Conservation (phyloP, 768 basidiomycete species). For the Podaxis sp. region DNA sequence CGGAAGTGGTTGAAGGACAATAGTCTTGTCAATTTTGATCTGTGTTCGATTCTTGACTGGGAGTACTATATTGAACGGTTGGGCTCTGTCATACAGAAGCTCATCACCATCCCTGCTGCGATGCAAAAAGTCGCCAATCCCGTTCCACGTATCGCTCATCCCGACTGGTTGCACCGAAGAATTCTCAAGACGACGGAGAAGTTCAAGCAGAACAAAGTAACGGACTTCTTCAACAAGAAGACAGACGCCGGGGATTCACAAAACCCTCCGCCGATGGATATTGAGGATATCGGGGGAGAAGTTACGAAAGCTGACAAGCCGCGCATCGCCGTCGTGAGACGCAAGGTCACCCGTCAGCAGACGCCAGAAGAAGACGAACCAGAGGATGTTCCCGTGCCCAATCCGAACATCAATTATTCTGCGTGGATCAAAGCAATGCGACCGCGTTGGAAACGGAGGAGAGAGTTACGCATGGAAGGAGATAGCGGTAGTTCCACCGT, state of each 20-base stretch:
- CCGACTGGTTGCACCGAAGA: slow-evolving; percentile 94
- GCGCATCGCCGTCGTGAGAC: slow-evolving; percentile 17
- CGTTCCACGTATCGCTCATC: slow-evolving; percentile 92
- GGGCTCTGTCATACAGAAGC: slow-evolving; percentile 96
- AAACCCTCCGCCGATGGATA: slow-evolving; percentile 45
- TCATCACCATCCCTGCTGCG: slow-evolving; percentile 98
- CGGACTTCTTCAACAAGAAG: slow-evolving; percentile 80
- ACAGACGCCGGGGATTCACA: slow-evolving; percentile 30
- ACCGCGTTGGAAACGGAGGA: slow-evolving; percentile 70
- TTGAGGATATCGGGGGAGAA: slow-evolving; percentile 59
- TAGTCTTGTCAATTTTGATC: slow-evolving; percentile 80
- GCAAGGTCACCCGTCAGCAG: slow-evolving; percentile 30
- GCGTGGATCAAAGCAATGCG: slow-evolving; percentile 79
- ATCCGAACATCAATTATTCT: slow-evolving; percentile 64
- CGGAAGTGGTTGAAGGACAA: slow-evolving; percentile 98
- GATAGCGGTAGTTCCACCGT: slow-evolving; percentile 35
- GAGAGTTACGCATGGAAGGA: slow-evolving; percentile 46
- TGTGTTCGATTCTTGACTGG: slow-evolving; percentile 97
- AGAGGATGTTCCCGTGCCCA: slow-evolving; percentile 50
- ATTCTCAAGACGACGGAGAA: slow-evolving; percentile 90
- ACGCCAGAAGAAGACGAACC: slow-evolving; percentile 43
- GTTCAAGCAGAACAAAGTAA: slow-evolving; percentile 97
- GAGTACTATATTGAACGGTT: slow-evolving; percentile 96
- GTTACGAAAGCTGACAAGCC: slow-evolving; percentile 39
- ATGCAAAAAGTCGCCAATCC: slow-evolving; percentile 98